Percentiles rank a stretch among this genome's conserved stretches.
These are phyloP conservation scores for Plectosphaerella cucumerina DNA, from an alignment of 2,329 filamentous ascomycete species.

Conservation along the genomic window DNA sequence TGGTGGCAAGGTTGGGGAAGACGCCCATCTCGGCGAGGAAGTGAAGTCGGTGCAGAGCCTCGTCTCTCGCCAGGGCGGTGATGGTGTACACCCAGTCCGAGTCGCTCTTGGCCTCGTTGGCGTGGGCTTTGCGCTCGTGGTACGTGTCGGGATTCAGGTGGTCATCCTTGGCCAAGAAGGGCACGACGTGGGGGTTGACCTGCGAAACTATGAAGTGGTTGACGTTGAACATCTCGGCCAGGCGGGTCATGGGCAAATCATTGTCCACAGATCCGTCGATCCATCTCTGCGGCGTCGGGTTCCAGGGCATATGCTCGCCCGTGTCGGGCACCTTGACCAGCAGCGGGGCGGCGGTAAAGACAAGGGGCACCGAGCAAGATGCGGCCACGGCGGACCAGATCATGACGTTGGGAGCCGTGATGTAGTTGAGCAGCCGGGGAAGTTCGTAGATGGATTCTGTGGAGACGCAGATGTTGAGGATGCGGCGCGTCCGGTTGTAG, in stretches of 20 bases:
- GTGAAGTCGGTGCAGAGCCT: slow-evolving; percentile 76
- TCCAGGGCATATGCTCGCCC: slow-evolving; percentile 75
- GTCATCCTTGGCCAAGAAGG: slow-evolving; percentile 76
- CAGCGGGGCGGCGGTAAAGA: slow-evolving; percentile 76
- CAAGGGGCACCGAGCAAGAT: slow-evolving; percentile 84
- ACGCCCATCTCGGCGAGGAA: slow-evolving; percentile 76
- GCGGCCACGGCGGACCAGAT: slow-evolving; percentile 97
- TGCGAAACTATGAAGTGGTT: slow-evolving; percentile 98
- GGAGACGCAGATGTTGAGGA: slow-evolving; percentile 92
- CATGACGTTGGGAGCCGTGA: slow-evolving; percentile 89
- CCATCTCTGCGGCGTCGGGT: slow-evolving; percentile 78
- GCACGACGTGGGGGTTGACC: slow-evolving; percentile 90
- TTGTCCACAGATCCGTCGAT: slow-evolving; percentile 96
- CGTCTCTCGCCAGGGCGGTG: slow-evolving; percentile 71
- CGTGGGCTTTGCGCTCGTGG: slow-evolving; percentile 18
- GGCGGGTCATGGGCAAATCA: slow-evolving; percentile 82
- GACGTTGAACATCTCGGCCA: slow-evolving; percentile 95
- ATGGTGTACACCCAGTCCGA: slow-evolving; percentile 61
- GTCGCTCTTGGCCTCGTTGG: slow-evolving; percentile 30
- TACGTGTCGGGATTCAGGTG: slow-evolving; percentile 33
- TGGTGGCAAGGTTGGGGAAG: slow-evolving; percentile 74
- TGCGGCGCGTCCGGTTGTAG: slow-evolving; percentile 87
- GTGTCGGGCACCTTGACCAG: slow-evolving; percentile 83
- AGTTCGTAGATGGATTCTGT: slow-evolving; percentile 84
- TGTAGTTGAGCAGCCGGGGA: slow-evolving; percentile 82